These are phyloP conservation scores for Globisporangium irregulare DNA, from an alignment of 352 stramenopile species.

Conservation along the genomic window DNA sequence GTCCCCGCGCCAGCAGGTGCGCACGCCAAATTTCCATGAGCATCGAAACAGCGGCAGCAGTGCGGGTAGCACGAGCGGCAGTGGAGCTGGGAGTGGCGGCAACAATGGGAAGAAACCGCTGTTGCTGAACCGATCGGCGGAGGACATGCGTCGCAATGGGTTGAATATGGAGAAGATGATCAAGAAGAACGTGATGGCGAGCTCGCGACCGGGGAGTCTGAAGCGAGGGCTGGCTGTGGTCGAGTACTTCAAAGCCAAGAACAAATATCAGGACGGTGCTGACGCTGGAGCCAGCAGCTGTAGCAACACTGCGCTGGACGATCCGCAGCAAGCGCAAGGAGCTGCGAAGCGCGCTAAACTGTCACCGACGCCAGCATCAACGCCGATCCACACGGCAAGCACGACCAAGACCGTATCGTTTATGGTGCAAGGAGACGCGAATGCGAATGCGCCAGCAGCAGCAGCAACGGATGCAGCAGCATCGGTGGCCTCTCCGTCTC, in stretches of 20 bases:
- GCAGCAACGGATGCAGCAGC: background rate
- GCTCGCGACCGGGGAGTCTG: constrained; percentile 41
- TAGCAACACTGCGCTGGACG: constrained; percentile 3
- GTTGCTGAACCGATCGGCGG: constrained; percentile 26
- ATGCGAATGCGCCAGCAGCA: background rate
- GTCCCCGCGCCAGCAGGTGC: constrained; percentile 12
- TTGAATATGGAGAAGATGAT: constrained; percentile 88
- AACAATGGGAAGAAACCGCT: constrained; percentile 18
- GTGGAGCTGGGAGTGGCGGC: background rate
- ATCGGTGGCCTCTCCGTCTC: constrained; percentile 13
- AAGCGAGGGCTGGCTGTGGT: constrained; percentile 73
- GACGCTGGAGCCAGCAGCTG: constrained; percentile 6
- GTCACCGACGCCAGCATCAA: constrained; percentile 4
- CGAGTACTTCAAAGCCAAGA: constrained; percentile 72
- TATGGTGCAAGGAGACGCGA: background rate
- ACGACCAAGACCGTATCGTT: constrained; percentile 8
- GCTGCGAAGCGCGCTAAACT: constrained; percentile 13
- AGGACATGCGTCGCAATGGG: constrained; percentile 56
- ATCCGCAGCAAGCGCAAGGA: background rate
- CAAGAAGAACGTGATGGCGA: constrained; percentile 70
- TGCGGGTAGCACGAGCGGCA: background rate
- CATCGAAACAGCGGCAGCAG: constrained; percentile 5
- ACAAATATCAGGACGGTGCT: constrained; percentile 32
- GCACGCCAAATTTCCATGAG: background rate
- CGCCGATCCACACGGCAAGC: background rate